These are phyloP conservation scores for Fusarium hostae DNA, from an alignment of 2,329 filamentous ascomycete genomes.

Conservation along the genomic window DNA sequence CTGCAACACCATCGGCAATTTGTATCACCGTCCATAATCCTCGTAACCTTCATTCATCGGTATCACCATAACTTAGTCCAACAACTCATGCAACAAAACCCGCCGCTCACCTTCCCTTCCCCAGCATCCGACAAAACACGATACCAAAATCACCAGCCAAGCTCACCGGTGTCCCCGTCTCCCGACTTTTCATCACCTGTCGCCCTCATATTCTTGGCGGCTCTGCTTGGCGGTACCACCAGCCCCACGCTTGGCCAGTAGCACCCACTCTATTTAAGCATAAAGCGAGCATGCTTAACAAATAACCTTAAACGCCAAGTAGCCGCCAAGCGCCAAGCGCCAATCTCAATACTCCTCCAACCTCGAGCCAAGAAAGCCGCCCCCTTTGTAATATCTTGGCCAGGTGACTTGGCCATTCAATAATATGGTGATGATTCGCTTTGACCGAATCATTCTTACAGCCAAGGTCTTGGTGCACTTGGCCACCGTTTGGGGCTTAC, in stretches of 20 bases:
- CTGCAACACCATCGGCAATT: not conserved
- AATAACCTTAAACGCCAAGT: conserved; percentile 35
- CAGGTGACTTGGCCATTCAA: not conserved
- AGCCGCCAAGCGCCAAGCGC: conserved; percentile 38
- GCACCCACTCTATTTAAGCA: conserved; percentile 15
- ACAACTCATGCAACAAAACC: not conserved
- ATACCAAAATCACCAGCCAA: not conserved
- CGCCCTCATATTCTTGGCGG: not conserved
- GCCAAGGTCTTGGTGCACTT: conserved; percentile 32
- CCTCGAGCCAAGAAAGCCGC: conserved; percentile 15
- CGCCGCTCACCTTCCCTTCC: not conserved
- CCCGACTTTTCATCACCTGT: not conserved
- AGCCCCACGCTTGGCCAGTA: conserved; percentile 15
- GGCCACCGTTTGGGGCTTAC: conserved; percentile 9
- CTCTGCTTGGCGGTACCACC: conserved; percentile 3
- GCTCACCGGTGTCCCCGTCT: not conserved
- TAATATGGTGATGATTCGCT: not conserved
- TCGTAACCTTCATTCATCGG: not conserved
- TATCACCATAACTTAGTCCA: not conserved
- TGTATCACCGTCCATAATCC: not conserved
- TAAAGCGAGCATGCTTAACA: conserved; percentile 20
- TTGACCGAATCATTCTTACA: not conserved
- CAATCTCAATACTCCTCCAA: conserved; percentile 8
- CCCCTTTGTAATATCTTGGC: conserved; percentile 8
- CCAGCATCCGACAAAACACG: not conserved